phyloP scores from a whole-genome alignment of 2,329 filamentous ascomycete genomes.

The Drechmeria coniospora region DNA sequence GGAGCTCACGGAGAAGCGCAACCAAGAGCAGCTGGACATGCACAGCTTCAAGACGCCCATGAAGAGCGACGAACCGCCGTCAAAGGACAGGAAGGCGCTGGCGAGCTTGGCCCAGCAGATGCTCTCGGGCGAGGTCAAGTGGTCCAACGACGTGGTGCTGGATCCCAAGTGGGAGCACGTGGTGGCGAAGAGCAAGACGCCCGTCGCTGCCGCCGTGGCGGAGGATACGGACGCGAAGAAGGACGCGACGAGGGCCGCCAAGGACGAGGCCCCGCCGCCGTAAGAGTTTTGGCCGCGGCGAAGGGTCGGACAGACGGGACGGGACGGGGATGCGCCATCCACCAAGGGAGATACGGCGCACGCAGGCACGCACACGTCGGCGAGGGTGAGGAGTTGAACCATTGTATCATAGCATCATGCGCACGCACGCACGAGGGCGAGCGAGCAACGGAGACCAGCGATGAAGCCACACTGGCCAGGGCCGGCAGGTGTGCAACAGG shows the following conservation, averaged over 20 bases:
- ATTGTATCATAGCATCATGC: too few species aligned
- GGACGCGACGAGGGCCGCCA: background rate
- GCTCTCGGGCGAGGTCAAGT: conserved; percentile 42
- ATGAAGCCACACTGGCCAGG: too few species aligned
- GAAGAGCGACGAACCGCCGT: conserved; percentile 24
- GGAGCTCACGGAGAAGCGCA: conserved; percentile 27
- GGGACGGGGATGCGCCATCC: too few species aligned
- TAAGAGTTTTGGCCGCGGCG: too few species aligned
- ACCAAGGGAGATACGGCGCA: too few species aligned
- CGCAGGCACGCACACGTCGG: too few species aligned
- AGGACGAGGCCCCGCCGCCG: too few species aligned
- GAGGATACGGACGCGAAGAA: conserved; percentile 5
- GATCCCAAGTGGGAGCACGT: conserved; percentile 31
- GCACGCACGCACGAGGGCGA: too few species aligned
- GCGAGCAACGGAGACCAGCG: too few species aligned
- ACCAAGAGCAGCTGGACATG: conserved; percentile 16
- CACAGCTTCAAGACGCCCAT: conserved; percentile 20
- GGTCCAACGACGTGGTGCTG: conserved; percentile 34
- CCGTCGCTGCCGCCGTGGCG: conserved; percentile 10
- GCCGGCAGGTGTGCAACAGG: too few species aligned
- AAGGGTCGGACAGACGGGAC: too few species aligned
- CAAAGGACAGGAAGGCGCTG: conserved; percentile 29
- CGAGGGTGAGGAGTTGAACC: too few species aligned
- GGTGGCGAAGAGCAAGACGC: conserved; percentile 10
- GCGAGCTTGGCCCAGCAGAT: conserved; percentile 50